Conservation (phyloP, 495 filamentous ascomycete species). For the Hypomontagnella monticulosa region DNA sequence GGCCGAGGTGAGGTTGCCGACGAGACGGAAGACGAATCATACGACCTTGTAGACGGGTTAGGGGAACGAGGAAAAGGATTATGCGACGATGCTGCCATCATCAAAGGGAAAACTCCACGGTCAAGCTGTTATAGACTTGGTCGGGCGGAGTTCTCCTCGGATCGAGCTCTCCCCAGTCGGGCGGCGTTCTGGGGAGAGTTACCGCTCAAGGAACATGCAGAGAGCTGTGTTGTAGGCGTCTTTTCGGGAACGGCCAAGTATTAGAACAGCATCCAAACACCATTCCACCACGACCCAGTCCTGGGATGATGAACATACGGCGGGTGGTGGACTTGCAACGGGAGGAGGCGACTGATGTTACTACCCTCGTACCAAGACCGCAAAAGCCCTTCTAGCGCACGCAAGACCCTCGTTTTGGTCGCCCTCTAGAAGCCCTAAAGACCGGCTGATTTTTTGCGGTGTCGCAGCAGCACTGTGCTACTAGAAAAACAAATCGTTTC, state of each 20-base stretch:
- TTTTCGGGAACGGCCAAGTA: slow-evolving; percentile 32
- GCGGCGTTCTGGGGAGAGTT: slow-evolving; percentile 50
- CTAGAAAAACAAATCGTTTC: slow-evolving; percentile 34
- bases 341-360: slow-evolving; percentile 22
- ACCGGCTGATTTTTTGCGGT: slow-evolving; percentile 30
- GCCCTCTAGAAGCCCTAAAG: slow-evolving; percentile 23
- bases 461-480: slow-evolving; percentile 45
- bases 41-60: slow-evolving; percentile 61
- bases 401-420: slow-evolving; percentile 20
- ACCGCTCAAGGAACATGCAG: slow-evolving; percentile 59
- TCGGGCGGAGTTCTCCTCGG: slow-evolving; percentile 50
- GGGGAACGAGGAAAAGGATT: slow-evolving; percentile 64
- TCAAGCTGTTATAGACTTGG: slow-evolving; percentile 44
- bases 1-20: slow-evolving; percentile 64
- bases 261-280: slow-evolving; percentile 35
- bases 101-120: slow-evolving; percentile 43
- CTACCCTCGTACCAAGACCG: slow-evolving; percentile 39
- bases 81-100: slow-evolving; percentile 64
- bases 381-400: slow-evolving; percentile 28
- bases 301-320: slow-evolving; percentile 41
- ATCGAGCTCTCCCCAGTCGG: slow-evolving; percentile 49
- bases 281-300: slow-evolving; percentile 35
- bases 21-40: slow-evolving; percentile 65
- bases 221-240: slow-evolving; percentile 43
- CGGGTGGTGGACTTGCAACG: slow-evolving; percentile 22